phyloP scores from a whole-genome alignment of 1,284 basidiomycete species.

The Ganoderma leucocontextum region DNA sequence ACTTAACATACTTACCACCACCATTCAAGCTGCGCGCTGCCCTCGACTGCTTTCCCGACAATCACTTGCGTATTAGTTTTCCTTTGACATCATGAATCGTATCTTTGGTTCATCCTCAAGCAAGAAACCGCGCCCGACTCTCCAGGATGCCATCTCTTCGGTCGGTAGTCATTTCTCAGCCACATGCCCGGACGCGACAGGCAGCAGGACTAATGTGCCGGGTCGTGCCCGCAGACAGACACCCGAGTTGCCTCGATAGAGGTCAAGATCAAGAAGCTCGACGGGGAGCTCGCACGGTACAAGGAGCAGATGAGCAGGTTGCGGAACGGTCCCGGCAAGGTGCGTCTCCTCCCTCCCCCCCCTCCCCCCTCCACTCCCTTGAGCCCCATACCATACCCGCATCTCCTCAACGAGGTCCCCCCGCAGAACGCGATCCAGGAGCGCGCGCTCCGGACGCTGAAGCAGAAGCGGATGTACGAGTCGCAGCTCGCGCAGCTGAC shows the following conservation, averaged over 20 bases:
- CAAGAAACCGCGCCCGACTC: constrained; percentile 88
- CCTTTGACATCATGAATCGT: constrained; percentile 67
- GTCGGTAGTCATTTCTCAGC: constrained; percentile 53
- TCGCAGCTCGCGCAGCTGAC: constrained; percentile 89
- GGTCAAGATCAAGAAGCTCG: constrained; percentile 97
- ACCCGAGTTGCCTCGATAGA: constrained; percentile 89
- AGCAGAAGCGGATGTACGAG: constrained; percentile 98
- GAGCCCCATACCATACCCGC: neutral
- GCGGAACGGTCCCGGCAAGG: constrained; percentile 95
- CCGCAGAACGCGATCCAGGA: constrained; percentile 92
- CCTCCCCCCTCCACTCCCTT: too few relatives aligned
- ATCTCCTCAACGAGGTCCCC: neutral
- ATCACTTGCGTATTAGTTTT: constrained; percentile 36
- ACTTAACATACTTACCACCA: neutral
- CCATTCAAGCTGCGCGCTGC: neutral
- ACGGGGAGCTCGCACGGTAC: constrained; percentile 92
- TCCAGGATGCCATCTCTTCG: constrained; percentile 92
- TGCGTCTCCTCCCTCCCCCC: constrained; percentile 45
- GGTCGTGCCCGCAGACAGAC: constrained; percentile 75
- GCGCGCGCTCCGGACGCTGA: constrained; percentile 92
- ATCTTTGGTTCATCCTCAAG: constrained; percentile 82
- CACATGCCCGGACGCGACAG: neutral
- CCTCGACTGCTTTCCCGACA: constrained; percentile 14
- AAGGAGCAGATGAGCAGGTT: constrained; percentile 98
- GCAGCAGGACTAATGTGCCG: constrained; percentile 21